Evolutionary conservation across 2,329 filamentous ascomycete species (phyloP).

Genomic region (Beauveria asiatica): DNA sequence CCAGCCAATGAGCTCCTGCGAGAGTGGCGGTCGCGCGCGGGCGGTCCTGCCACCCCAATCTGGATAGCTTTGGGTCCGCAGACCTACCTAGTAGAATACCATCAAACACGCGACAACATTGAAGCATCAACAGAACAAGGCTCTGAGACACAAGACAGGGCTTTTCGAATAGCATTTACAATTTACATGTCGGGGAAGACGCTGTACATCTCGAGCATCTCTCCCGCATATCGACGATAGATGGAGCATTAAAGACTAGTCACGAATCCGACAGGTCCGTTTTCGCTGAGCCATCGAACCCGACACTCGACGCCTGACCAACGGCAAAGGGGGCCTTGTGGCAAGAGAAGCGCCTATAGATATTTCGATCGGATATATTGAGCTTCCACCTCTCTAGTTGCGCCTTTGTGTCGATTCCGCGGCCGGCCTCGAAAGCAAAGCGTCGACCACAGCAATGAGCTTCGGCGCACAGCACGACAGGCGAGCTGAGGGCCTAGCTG

Average conservation of each 20-base stretch:
- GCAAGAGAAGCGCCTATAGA: background rate
- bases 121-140: background rate
- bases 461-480: background rate
- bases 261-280: background rate
- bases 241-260: slow-evolving; percentile 3
- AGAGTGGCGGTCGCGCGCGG: background rate
- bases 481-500: background rate
- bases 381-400: background rate
- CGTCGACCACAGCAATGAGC: background rate
- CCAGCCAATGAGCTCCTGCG: slow-evolving; percentile 6
- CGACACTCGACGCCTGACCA: background rate
- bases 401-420: background rate
- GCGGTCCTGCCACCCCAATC: background rate
- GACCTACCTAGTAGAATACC: background rate
- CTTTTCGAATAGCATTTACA: background rate
- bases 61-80: background rate
- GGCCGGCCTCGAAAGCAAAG: background rate
- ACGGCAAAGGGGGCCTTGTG: background rate
- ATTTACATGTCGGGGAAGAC: background rate
- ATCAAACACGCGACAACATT: slow-evolving; percentile 6
- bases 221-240: background rate
- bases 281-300: background rate
- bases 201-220: background rate
- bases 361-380: background rate
- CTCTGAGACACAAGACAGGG: background rate